Evolutionary conservation across 345 rosid genomes (phyloP), one percentile per base, ranked within the genome.

Genomic region (Luvunga scandens): DNA sequence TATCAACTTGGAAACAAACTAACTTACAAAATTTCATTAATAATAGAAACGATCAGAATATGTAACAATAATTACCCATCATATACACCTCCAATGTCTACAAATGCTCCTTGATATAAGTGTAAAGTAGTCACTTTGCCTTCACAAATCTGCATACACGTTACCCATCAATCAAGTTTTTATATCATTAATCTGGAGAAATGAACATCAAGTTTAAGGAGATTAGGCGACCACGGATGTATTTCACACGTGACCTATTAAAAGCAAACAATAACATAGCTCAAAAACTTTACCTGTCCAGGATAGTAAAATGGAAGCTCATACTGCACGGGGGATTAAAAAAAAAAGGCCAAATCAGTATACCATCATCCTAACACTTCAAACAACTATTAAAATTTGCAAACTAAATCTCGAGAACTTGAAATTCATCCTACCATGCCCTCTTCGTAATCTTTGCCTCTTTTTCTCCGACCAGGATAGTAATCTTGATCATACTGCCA

Each of bases 241-340:
- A 42, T 53, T 45, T 45, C 25, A 14, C 6, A 22, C 2, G n/a
- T 30, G 25, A 75, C 39, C 42, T 39, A 9, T 55, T 53, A 21
- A 57, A 25, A 33, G 66, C 19, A 70, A 74, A 50, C 53, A 61
- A 9, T 6, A 57, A 55, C 66, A 36, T 7, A 85, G 79, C 71
- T 63, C 2, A 25, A 45, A 65, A 70, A 82, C 76, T 56, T 82
- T 83, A 93, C 99, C 89, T 92, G 97, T 69, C 99, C 98, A 10
- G 98, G 97, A 75, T 93, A 93, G 81, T 90, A 95, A 80, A 92
- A 95, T 18, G 99, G 99, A 81, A 95, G 98, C 84, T 95, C 99
- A 76, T 87, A 90, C 98, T 95, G 98, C 93, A 85, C n/a, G 70
- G 22, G 5, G 18, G 4, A 13, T 39, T n/a, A n/a, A n/a, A 69